These are phyloP conservation scores for Fusarium anthophilum DNA, from an alignment of 2,329 filamentous ascomycete genomes.

Conservation along the genomic window DNA sequence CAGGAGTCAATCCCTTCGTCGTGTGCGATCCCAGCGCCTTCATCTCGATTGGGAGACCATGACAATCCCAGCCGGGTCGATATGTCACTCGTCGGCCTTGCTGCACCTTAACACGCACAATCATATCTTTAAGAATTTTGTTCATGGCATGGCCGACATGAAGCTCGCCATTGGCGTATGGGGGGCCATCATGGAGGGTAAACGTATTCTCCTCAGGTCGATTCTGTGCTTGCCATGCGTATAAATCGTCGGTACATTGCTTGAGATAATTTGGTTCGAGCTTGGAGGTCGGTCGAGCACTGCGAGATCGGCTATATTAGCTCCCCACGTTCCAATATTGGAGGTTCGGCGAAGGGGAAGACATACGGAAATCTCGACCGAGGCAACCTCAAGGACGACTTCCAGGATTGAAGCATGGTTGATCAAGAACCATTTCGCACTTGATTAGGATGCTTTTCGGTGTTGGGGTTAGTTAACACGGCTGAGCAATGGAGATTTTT, in stretches of 20 bases:
- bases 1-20: constrained; percentile 57
- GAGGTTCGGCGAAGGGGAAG: neutral
- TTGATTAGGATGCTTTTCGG: constrained; percentile 4
- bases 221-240: constrained; percentile 80
- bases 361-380: constrained; percentile 77
- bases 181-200: constrained; percentile 91
- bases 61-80: constrained; percentile 96
- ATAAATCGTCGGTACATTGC: constrained; percentile 86
- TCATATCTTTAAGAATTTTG: constrained; percentile 96
- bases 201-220: constrained; percentile 71
- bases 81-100: constrained; percentile 78
- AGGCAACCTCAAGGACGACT: constrained; percentile 78
- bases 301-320: constrained; percentile 45
- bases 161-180: constrained; percentile 92
- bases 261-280: constrained; percentile 69
- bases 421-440: constrained; percentile 42
- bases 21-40: constrained; percentile 78
- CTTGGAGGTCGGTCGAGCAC: constrained; percentile 61
- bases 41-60: constrained; percentile 95
- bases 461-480: constrained; percentile 12
- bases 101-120: constrained; percentile 81
- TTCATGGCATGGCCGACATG: constrained; percentile 96
- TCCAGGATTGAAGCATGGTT: constrained; percentile 70
- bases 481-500: constrained; percentile 38
- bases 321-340: neutral